Evolutionary conservation across 176 grass and related monocot species (phyloP).

Genomic region (Carex parvula): DNA sequence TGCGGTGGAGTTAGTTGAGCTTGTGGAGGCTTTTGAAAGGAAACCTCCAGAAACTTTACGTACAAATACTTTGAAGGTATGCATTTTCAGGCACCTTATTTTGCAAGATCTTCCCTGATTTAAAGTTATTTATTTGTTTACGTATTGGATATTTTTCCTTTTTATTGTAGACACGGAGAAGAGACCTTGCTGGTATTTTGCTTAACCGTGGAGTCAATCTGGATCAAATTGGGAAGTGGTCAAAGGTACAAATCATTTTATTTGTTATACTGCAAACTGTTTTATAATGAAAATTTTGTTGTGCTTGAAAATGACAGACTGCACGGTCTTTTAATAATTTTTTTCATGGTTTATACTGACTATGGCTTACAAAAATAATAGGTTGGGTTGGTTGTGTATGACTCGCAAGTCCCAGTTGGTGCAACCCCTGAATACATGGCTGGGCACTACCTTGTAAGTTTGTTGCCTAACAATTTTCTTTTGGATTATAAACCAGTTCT

Average conservation of each 20-base stretch:
- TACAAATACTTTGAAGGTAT: slow-evolving; percentile 94
- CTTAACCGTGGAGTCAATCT: slow-evolving; percentile 98
- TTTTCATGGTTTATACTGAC: neutral
- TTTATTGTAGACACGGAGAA: slow-evolving; percentile 66
- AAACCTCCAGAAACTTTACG: slow-evolving; percentile 80
- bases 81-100: neutral
- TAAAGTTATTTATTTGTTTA: neutral
- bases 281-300: neutral
- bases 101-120: neutral
- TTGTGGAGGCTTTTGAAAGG: slow-evolving; percentile 93
- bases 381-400: slow-evolving; percentile 97
- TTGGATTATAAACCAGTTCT: neutral
- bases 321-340: neutral
- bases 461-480: neutral
- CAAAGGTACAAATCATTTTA: slow-evolving; percentile 60
- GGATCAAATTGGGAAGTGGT: slow-evolving; percentile 96
- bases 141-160: neutral
- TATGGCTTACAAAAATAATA: slow-evolving; percentile 32
- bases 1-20: slow-evolving; percentile 81
- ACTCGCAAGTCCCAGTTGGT: slow-evolving; percentile 83
- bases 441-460: slow-evolving; percentile 88
- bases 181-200: slow-evolving; percentile 96
- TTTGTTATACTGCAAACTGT: neutral
- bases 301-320: neutral
- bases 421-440: slow-evolving; percentile 98